These are phyloP conservation scores for Stagonosporopsis rhizophila DNA, from an alignment of 2,329 filamentous ascomycete species.

Conservation along the genomic window DNA sequence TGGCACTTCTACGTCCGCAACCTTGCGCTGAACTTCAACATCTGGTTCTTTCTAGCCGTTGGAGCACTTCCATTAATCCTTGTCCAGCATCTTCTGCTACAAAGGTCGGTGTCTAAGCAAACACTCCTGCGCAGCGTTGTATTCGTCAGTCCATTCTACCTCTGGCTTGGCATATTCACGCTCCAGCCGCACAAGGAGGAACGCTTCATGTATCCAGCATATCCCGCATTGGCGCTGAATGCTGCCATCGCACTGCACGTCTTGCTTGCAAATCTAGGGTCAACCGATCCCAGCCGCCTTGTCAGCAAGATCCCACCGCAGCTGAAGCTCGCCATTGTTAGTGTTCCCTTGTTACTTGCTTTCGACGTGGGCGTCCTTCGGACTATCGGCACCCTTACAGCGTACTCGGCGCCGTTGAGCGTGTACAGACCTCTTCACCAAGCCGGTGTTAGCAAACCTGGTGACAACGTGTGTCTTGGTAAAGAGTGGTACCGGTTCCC, in stretches of 20 bases:
- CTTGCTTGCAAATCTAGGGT: constrained; percentile 76
- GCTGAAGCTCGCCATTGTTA: constrained; percentile 72
- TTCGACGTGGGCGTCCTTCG: constrained; percentile 73
- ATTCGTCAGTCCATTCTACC: constrained; percentile 85
- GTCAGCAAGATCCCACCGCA: constrained; percentile 75
- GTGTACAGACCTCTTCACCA: constrained; percentile 72
- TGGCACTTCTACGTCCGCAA: constrained; percentile 98
- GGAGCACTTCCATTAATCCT: constrained; percentile 76
- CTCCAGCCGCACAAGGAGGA: constrained; percentile 97
- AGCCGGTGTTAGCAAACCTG: constrained; percentile 61
- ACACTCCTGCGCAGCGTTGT: constrained; percentile 77
- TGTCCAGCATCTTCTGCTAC: constrained; percentile 71
- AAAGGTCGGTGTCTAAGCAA: constrained; percentile 68
- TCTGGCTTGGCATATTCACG: constrained; percentile 93
- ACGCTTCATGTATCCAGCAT: constrained; percentile 97
- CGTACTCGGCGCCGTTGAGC: constrained; percentile 80
- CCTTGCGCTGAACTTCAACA: constrained; percentile 89
- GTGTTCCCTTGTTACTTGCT: constrained; percentile 67
- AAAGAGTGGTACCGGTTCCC: constrained; percentile 99
- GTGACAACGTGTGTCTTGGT: constrained; percentile 82
- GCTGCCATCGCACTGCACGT: constrained; percentile 86
- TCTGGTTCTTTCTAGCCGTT: constrained; percentile 87
- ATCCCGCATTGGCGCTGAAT: constrained; percentile 88
- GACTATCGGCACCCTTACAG: constrained; percentile 77
- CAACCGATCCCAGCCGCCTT: constrained; percentile 69